Base-by-base conservation (phyloP, 1,284 basidiomycete species). In the Garcileccinum viscosum region DNA sequence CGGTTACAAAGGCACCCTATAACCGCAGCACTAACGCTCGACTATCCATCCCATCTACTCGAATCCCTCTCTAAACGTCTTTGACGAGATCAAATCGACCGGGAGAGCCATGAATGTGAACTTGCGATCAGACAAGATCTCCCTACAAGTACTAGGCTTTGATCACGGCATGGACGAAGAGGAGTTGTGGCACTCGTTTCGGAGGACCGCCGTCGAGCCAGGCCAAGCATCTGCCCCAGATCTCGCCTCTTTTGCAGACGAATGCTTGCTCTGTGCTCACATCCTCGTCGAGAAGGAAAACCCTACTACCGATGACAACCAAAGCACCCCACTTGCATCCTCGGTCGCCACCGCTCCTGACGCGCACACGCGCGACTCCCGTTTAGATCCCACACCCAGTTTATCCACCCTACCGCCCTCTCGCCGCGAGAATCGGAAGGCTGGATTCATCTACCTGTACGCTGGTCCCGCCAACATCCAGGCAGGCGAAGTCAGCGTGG, bases 401-500 rank as follows among this genome's bases (percentile, higher is more conserved):
- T 0, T 17, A 33, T 9, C 40, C 15, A 8, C 19, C 0, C 15
- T 4, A 5, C 30, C 40, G 0, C 17, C 53, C 2, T 0, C 33
- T 35, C 27, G 19, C 17, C 27, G 19, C 17, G 12, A 22, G 2
- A 1, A 12, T 27, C 44, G 1, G 35, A 67, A 27, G 3, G 50
- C 83, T 24, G 88, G 88, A 1, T 67, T 88, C 63, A 73, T 87
- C 44, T 89, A 88, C 72, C 75, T 88, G n/a, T 75, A 79, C 4
- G 64, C 74, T 11, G 75, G 81, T 22, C 73, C 76, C n/a, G 63
- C 70, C 56, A 75, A 73, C 53, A 61, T 75, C 61, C 71, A 73
- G 8, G 77, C 82, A 1, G 80, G 83, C 14, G 86, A 90, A 72
- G 82, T 85, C 19, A 86, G 84, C 74, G 78, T 90, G 44, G 89